Percentiles rank a stretch among this genome's conserved stretches.
These are phyloP conservation scores for Neospermospora avenae DNA, from an alignment of 2,329 filamentous ascomycete genomes.

Conservation along the genomic window DNA sequence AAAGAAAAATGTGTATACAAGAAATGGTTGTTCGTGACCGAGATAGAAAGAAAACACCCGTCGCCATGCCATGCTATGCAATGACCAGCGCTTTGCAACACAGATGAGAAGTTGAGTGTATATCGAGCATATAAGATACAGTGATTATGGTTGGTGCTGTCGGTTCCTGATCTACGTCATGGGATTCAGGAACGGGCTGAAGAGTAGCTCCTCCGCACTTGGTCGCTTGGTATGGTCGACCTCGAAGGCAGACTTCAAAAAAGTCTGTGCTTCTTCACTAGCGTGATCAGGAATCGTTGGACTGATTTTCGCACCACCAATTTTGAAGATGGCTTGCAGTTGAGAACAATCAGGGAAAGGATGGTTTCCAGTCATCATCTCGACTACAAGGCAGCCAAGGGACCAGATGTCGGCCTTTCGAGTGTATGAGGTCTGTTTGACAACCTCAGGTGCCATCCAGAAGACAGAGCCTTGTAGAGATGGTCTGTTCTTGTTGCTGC, in stretches of 20 bases:
- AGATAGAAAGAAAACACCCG: background rate
- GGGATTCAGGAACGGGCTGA: slow-evolving; percentile 76
- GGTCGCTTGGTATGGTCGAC: slow-evolving; percentile 91
- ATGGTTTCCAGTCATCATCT: slow-evolving; percentile 98
- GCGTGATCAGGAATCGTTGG: slow-evolving; percentile 86
- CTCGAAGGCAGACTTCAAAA: slow-evolving; percentile 88
- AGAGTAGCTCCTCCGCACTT: slow-evolving; percentile 84
- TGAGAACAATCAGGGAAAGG: slow-evolving; percentile 97
- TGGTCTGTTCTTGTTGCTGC: slow-evolving; percentile 64
- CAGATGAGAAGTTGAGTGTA: slow-evolving; percentile 7
- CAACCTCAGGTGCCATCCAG: slow-evolving; percentile 99
- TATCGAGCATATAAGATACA: background rate
- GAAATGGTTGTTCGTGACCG: slow-evolving; percentile 2
- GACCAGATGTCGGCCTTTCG: slow-evolving; percentile 99
- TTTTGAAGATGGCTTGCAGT: slow-evolving; percentile 97
- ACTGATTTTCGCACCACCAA: slow-evolving; percentile 81
- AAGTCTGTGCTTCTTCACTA: slow-evolving; percentile 77
- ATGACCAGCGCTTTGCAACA: slow-evolving; percentile 27
- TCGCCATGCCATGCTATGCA: slow-evolving; percentile 22
- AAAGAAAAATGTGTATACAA: slow-evolving; percentile 14
- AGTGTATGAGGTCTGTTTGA: slow-evolving; percentile 96
- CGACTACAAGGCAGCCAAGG: slow-evolving; percentile 90
- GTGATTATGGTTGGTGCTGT: background rate
- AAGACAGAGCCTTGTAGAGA: slow-evolving; percentile 97
- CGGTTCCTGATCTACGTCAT: slow-evolving; percentile 47